Conservation (phyloP, 345 rosid genomes). For the Laguncularia racemosa region DNA sequence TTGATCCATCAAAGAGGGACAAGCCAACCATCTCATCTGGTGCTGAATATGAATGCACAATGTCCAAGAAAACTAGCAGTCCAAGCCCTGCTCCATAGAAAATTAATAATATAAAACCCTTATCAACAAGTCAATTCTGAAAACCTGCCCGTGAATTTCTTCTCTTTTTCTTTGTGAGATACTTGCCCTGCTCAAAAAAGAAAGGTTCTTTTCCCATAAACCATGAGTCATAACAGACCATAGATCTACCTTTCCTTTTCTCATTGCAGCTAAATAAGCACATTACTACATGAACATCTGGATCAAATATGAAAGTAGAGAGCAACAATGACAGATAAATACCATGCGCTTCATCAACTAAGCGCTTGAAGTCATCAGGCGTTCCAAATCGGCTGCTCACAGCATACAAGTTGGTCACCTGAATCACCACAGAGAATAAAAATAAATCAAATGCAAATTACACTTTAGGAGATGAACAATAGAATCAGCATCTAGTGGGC, state of each 20-base stretch:
- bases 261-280: too few relatives aligned
- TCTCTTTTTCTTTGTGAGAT: too few relatives aligned
- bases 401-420: constrained; percentile 90
- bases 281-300: too few relatives aligned
- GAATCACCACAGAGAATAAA: constrained; percentile 14
- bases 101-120: background rate
- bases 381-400: constrained; percentile 93
- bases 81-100: constrained; percentile 53
- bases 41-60: constrained; percentile 93
- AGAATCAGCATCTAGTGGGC: too few relatives aligned
- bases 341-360: constrained; percentile 98
- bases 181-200: too few relatives aligned
- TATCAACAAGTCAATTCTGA: constrained; percentile 3
- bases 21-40: constrained; percentile 98
- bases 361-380: constrained; percentile 89
- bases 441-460: too few relatives aligned
- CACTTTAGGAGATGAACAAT: too few relatives aligned
- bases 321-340: background rate
- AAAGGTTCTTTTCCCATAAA: too few relatives aligned
- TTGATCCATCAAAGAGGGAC: constrained; percentile 87
- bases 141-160: background rate
- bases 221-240: too few relatives aligned
- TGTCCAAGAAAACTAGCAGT: constrained; percentile 77
- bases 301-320: too few relatives aligned
- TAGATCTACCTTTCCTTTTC: too few relatives aligned